These are phyloP conservation scores for Arthroderma sp. DNA, from an alignment of 2,329 filamentous ascomycete genomes.

Conservation along the genomic window DNA sequence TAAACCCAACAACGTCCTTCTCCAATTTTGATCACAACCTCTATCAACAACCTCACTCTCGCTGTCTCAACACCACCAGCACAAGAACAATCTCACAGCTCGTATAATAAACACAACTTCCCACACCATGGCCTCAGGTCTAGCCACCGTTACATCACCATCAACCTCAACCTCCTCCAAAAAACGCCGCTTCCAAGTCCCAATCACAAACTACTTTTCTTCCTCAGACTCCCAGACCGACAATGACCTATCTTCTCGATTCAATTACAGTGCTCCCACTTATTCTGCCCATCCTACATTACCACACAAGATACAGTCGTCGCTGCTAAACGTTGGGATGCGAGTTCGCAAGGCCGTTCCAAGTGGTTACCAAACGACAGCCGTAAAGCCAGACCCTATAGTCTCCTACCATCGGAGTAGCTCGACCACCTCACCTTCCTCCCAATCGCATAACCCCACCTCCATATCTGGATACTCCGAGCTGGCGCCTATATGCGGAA, in stretches of 20 bases:
- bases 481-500: slow-evolving; percentile 66
- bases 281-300: slow-evolving; percentile 38
- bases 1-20: no score
- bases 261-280: slow-evolving; percentile 29
- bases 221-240: slow-evolving; percentile 9
- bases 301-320: slow-evolving; percentile 57
- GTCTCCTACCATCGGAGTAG: background rate
- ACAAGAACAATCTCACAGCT: no score
- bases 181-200: slow-evolving; percentile 33
- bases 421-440: background rate
- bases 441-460: slow-evolving; percentile 10
- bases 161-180: slow-evolving; percentile 19
- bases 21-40: no score
- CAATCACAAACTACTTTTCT: slow-evolving; percentile 29
- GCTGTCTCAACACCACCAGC: no score
- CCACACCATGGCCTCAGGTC: background rate
- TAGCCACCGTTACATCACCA: background rate
- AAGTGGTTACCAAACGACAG: slow-evolving; percentile 74
- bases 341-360: slow-evolving; percentile 83
- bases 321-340: slow-evolving; percentile 87
- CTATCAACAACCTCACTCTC: no score
- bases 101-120: background rate
- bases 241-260: slow-evolving; percentile 19
- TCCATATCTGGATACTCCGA: slow-evolving; percentile 38
- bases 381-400: slow-evolving; percentile 14